Base-by-base conservation (phyloP, 768 basidiomycete species). In the Cystofilobasidium capitatum region DNA sequence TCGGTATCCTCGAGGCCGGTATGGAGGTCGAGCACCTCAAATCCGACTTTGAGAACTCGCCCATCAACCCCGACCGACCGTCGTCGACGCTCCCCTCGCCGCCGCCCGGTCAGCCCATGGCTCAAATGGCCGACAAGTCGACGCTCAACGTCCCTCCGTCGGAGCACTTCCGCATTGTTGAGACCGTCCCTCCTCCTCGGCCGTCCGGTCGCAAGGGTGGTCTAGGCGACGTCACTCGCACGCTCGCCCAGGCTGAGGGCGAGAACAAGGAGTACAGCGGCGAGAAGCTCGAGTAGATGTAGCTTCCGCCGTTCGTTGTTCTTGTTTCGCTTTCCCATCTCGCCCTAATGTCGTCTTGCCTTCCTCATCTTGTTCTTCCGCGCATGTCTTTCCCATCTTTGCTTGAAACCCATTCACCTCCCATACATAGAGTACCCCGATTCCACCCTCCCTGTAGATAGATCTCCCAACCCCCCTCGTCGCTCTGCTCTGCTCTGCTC, bases 161-260 rank as follows among this genome's bases (percentile, higher is more conserved):
- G 65, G 88, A 90, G 72, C 81, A 84, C 31, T 81, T 88, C 44
- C 83, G 83, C 69, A 86, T 90, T 70, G 83, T 85, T 9, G 58
- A 68, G 14, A 71, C 74, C 4, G 66, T 72, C 22, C 73, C 76
- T 17, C 71, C 73, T 29, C 57, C 75, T 39, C 71, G 76, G 65
- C 76, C 76, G 26, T n/a, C n/a, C 73, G 76, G 54, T 22, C 72
- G 51, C 26, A 59, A 65, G 58, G 69, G 69, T n/a, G 47, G 42
- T 2, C 61, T 68, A 26, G 51, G 51, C 51, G 51, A 55, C 31
- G 51, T 55, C 31, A 13, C 29, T 7, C 1, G 4, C 7, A 55
- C 39, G 7, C 2, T 24, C 1, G 60, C 42, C 7, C 42, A 29
- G 9, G 6, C 2, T 6, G 42, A 3, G 24, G 42, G 16, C 20